Conservation (phyloP, 2,329 filamentous ascomycete species). For the Aureobasidium sp. region DNA sequence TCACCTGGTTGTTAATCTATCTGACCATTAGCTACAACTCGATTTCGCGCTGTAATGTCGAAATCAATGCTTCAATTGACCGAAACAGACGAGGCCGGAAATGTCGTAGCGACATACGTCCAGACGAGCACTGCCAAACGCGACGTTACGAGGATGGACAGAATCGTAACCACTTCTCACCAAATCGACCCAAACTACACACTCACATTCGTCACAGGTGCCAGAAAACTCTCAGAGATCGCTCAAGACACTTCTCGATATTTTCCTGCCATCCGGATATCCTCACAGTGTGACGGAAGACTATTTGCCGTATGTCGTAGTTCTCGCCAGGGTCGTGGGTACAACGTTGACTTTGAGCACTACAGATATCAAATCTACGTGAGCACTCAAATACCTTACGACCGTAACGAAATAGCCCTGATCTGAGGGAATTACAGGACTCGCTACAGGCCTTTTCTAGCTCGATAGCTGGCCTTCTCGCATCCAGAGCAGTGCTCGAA, state of each 20-base stretch:
- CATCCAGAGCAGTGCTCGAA: conserved; percentile 75
- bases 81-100: conserved; percentile 46
- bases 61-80: conserved; percentile 19
- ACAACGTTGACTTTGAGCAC: not conserved
- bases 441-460: conserved; percentile 80
- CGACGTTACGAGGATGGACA: conserved; percentile 17
- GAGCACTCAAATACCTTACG: conserved; percentile 23
- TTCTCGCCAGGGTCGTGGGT: not conserved
- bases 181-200: conserved; percentile 14
- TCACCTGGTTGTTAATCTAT: not conserved
- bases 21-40: too few species aligned
- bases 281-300: conserved; percentile 79
- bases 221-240: conserved; percentile 22
- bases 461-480: conserved; percentile 71
- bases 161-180: conserved; percentile 16
- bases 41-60: not conserved
- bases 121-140: conserved; percentile 30
- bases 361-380: conserved; percentile 62
- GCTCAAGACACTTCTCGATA: conserved; percentile 49
- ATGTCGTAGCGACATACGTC: conserved; percentile 44
- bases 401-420: not conserved
- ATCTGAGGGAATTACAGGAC: conserved; percentile 42
- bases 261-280: conserved; percentile 83
- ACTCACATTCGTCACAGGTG: conserved; percentile 5
- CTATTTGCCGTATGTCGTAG: conserved; percentile 61